Evolutionary conservation across 768 basidiomycete genomes (phyloP).

Genomic region (Lepiota brunneoincarnata): DNA sequence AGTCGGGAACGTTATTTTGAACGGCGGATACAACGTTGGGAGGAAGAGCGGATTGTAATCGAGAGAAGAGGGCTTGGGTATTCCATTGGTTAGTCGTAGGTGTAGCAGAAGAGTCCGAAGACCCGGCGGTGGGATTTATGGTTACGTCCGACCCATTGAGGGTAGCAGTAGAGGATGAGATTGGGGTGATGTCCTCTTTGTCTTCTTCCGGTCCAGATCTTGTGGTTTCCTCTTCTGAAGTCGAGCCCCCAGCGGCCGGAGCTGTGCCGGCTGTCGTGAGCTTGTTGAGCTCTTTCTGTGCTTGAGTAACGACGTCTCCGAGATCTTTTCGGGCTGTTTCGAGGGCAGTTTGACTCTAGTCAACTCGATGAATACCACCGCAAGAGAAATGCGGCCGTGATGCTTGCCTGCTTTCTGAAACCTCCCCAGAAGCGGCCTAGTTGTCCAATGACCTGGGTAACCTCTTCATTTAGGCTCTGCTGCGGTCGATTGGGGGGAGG

Average conservation of each 20-base stretch:
- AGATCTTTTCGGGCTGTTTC: slow-evolving; percentile 73
- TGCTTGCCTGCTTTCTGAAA: slow-evolving; percentile 79
- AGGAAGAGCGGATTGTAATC: slow-evolving; percentile 72
- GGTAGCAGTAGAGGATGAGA: slow-evolving; percentile 14
- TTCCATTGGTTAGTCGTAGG: slow-evolving; percentile 20
- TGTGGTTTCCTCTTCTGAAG: neutral
- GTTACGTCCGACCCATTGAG: slow-evolving; percentile 1
- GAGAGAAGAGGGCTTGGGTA: slow-evolving; percentile 55
- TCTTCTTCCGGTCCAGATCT: neutral
- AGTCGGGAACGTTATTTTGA: slow-evolving; percentile 66
- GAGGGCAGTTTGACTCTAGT: slow-evolving; percentile 67
- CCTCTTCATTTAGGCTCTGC: slow-evolving; percentile 77
- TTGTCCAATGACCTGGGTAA: slow-evolving; percentile 85
- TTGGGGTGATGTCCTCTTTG: slow-evolving; percentile 5
- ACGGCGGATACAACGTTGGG: slow-evolving; percentile 70
- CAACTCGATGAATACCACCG: neutral
- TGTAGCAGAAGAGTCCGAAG: neutral
- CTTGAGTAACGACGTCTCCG: slow-evolving; percentile 69
- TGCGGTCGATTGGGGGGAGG: slow-evolving; percentile 27
- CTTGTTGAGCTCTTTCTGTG: slow-evolving; percentile 73
- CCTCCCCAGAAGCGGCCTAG: slow-evolving; percentile 88
- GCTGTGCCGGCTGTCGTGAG: slow-evolving; percentile 29
- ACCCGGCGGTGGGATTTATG: neutral
- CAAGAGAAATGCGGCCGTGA: neutral
- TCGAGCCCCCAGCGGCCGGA: slow-evolving; percentile 3